Conservation (phyloP, 2,329 filamentous ascomycete species). For the Hypoxylon sp. region DNA sequence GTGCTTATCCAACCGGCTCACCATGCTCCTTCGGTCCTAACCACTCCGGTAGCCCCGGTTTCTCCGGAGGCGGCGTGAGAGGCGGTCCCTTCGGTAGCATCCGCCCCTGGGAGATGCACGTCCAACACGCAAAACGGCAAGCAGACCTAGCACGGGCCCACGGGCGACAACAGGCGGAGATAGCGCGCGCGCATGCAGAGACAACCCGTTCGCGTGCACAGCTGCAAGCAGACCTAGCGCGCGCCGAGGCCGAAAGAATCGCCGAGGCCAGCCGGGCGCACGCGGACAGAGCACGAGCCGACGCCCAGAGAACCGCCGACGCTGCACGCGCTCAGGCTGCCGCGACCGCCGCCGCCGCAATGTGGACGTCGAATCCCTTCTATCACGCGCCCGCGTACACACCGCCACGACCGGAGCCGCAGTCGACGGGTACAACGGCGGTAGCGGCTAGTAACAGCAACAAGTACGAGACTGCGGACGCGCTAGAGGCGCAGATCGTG, state of each 20-base stretch:
- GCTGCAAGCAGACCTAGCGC: conserved; percentile 6
- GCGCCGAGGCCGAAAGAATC: neutral
- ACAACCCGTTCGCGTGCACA: neutral
- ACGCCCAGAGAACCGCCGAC: neutral
- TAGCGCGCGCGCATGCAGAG: conserved; percentile 10
- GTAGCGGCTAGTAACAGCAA: neutral
- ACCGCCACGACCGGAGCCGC: neutral
- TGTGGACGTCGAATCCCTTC: neutral
- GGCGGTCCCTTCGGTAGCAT: conserved; percentile 13
- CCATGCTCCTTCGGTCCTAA: conserved; percentile 5
- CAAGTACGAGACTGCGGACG: conserved; percentile 44
- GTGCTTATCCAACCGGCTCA: neutral
- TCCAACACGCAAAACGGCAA: conserved; percentile 14
- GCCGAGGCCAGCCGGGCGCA: conserved; percentile 1
- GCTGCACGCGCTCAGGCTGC: neutral
- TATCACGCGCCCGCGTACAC: neutral
- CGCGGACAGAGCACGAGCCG: neutral
- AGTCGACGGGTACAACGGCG: neutral
- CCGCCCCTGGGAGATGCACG: conserved; percentile 25
- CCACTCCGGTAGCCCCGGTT: conserved; percentile 9
- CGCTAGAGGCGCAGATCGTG: conserved; percentile 53
- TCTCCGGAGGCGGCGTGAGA: conserved; percentile 14
- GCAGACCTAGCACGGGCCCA: conserved; percentile 8
- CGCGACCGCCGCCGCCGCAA: neutral
- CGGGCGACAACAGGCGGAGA: neutral